Percentiles rank a stretch among this genome's conserved stretches.
phyloP scores from a whole-genome alignment of 2,329 filamentous ascomycete genomes.

The Delphinella strobiligena region DNA sequence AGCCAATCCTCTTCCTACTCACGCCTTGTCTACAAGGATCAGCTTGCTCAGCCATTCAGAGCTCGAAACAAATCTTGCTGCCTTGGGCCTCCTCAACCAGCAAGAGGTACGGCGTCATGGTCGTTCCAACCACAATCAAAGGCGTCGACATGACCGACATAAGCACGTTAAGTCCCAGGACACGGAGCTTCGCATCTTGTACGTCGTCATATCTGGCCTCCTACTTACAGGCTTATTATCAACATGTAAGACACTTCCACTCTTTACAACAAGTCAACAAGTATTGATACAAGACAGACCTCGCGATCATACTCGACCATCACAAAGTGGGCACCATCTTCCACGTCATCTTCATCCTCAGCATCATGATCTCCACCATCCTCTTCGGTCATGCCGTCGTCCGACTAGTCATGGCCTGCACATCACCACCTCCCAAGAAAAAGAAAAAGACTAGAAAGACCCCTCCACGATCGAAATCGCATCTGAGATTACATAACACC shows the following conservation, averaged over 20 bases:
- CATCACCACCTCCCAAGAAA: conserved; percentile 16
- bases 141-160: conserved; percentile 6
- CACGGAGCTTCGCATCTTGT: conserved; percentile 8
- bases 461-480: too few relatives aligned
- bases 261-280: too few relatives aligned
- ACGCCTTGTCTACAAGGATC: too few relatives aligned
- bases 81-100: too few relatives aligned
- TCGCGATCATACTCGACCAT: conserved; percentile 57
- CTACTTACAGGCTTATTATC: conserved; percentile 18
- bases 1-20: too few relatives aligned
- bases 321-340: conserved; percentile 54
- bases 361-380: conserved; percentile 61
- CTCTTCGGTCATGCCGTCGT: conserved; percentile 73
- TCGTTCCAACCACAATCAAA: conserved; percentile 5
- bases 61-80: too few relatives aligned
- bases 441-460: neutral
- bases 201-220: conserved; percentile 15
- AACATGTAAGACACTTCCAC: conserved; percentile 18
- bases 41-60: too few relatives aligned
- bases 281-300: conserved; percentile 41
- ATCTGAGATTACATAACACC: too few relatives aligned
- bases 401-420: conserved; percentile 55
- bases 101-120: too few relatives aligned
- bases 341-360: conserved; percentile 66
- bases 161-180: neutral